Evolutionary conservation across 202 grass and related monocot genomes (phyloP), one percentile per base, ranked within the genome.

Genomic region (Setaria viridis): DNA sequence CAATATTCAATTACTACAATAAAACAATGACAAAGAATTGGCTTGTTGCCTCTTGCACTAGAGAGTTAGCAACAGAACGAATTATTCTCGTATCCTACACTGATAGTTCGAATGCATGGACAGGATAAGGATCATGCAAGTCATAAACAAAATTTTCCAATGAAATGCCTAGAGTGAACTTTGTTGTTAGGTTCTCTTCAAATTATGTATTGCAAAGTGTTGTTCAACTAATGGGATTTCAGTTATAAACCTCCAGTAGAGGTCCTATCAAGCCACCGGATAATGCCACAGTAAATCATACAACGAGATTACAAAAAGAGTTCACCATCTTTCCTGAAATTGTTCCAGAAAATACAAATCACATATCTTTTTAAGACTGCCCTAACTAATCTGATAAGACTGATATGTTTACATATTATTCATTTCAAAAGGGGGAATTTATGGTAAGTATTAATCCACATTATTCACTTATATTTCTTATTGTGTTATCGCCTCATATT

Each of bases 331-430:
- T 58, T 70, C 17, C 50, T n/a, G 4, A 48, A 58, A 34, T 68
- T 67, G 35, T 57, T 67, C 11, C n/a, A 77, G 33, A 84, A 85
- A 49, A 63, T 49, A 58, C 17, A 67, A 59, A 63, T 79, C 11
- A 19, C 5, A 20, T 15, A 55, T 20, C 19, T 7, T 43, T 55
- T 54, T 54, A 54, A 25, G 32, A 56, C 19, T 42, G 12, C 4
- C 13, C 29, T 25, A 21, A 53, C 78, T 42, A 17, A 69, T 55
- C 11, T 16, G 6, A 68, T 43, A 70, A 17, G 56, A 42, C 11
- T 16, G 6, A 68, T 43, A 70, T 71, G 14, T 17, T 29, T 42
- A 54, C 76, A 15, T 32, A 60, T 16, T 9, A 32, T 32, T 45
- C 63, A 39, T 66, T 54, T 72, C 51, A 47, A 34, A 68, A 5